phyloP scores from a whole-genome alignment of 805 yeast species.

The Metschnikowia lunata region DNA sequence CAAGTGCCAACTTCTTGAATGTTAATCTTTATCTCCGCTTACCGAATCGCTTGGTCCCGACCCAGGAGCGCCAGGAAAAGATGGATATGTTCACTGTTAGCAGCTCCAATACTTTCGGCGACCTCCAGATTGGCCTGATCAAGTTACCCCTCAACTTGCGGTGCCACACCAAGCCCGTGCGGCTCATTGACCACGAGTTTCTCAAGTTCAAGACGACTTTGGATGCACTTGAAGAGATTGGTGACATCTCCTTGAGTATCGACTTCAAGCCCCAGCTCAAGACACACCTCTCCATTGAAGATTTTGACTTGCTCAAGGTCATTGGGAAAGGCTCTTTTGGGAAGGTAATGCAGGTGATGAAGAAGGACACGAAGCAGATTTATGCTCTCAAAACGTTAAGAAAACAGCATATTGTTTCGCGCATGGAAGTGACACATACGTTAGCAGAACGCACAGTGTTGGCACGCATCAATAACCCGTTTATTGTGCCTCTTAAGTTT shows the following conservation, averaged over 20 bases:
- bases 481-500: constrained; percentile 93
- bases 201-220: constrained; percentile 41
- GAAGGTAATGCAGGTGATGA: constrained; percentile 97
- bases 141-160: constrained; percentile 56
- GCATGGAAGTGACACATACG: constrained; percentile 94
- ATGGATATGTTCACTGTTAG: constrained; percentile 32
- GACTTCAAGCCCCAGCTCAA: constrained; percentile 62
- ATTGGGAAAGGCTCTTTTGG: constrained; percentile 98
- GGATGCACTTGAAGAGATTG: constrained; percentile 35
- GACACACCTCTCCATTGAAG: constrained; percentile 77
- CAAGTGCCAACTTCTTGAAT: constrained; percentile 52
- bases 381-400: constrained; percentile 93
- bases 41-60: constrained; percentile 58
- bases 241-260: constrained; percentile 57
- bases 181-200: constrained; percentile 62
- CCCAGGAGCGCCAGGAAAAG: constrained; percentile 28
- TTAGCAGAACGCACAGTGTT: constrained; percentile 93
- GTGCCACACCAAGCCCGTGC: constrained; percentile 43
- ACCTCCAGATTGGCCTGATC: constrained; percentile 71
- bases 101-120: constrained; percentile 46
- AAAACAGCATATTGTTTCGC: constrained; percentile 89
- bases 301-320: constrained; percentile 88
- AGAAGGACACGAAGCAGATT: constrained; percentile 90
- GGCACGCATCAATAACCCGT: constrained; percentile 90
- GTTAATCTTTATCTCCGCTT: constrained; percentile 76